Conservation (phyloP, 2,329 filamentous ascomycete species). For the Cladorrhinum sp. region DNA sequence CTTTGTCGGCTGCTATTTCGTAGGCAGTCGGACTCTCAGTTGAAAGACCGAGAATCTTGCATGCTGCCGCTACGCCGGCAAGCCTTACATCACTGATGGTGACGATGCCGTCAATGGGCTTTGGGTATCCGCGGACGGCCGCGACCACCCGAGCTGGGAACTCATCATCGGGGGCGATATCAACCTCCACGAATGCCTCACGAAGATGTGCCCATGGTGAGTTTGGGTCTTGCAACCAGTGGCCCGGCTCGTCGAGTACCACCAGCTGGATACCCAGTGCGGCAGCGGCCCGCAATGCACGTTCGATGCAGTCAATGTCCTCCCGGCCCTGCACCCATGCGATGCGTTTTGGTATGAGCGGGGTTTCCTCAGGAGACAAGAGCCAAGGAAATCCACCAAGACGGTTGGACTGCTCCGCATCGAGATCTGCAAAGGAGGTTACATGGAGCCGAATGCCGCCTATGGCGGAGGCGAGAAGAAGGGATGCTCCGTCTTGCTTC, state of each 20-base stretch:
- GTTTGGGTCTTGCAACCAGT: conserved; percentile 36
- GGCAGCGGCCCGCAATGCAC: conserved; percentile 26
- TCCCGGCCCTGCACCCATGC: conserved; percentile 21
- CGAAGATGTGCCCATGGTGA: conserved; percentile 26
- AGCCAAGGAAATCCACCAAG: conserved; percentile 4
- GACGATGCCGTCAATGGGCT: conserved; percentile 36
- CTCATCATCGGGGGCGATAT: conserved; percentile 29
- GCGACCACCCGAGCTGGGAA: conserved; percentile 32
- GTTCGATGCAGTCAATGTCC: conserved; percentile 13
- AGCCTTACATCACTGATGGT: conserved; percentile 35
- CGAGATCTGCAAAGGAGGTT: not conserved
- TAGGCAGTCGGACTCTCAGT: conserved; percentile 32
- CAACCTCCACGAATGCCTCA: conserved; percentile 33
- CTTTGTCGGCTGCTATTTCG: conserved; percentile 33
- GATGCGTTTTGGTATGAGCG: conserved; percentile 7
- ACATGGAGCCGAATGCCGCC: not conserved
- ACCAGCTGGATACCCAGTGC: conserved; percentile 38
- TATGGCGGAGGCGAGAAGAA: not conserved
- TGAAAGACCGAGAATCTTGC: conserved; percentile 32
- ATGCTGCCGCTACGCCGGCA: conserved; percentile 32
- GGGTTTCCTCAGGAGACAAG: not conserved
- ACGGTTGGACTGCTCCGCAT: not conserved
- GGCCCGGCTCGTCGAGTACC: conserved; percentile 36
- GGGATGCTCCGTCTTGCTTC: not conserved
- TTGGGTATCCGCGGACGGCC: conserved; percentile 27